phyloP scores from a whole-genome alignment of 176 grass and related monocot species.

The Ampelocalamus luodianensis region DNA sequence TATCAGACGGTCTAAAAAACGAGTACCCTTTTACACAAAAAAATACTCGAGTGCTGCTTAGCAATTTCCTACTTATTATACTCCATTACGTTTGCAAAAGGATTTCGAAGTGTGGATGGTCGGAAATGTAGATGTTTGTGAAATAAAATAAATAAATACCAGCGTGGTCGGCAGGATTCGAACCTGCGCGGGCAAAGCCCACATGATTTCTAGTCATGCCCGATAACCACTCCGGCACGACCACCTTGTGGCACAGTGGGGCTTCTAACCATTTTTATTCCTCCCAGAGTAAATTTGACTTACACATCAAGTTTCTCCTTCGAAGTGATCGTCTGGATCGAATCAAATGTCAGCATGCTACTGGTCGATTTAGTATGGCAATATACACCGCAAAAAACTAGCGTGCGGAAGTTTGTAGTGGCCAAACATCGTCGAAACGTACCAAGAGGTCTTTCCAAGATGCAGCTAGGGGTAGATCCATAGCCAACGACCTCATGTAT shows the following conservation, averaged over 20 bases:
- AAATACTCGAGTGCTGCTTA: too few species aligned
- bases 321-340: too few species aligned
- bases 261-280: too few species aligned
- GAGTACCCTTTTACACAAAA: too few species aligned
- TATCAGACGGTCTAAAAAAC: too few species aligned
- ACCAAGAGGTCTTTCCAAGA: background rate
- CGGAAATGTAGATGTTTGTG: background rate
- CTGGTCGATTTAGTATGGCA: background rate
- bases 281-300: too few species aligned
- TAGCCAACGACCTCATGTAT: too few species aligned
- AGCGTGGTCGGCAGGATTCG: slow-evolving; percentile 98
- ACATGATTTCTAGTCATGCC: slow-evolving; percentile 99
- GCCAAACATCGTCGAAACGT: background rate
- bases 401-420: background rate
- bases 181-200: slow-evolving; percentile 99
- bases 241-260: background rate
- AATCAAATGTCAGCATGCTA: too few species aligned
- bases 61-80: background rate
- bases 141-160: background rate
- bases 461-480: too few species aligned
- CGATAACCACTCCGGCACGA: slow-evolving; percentile 99
- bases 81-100: background rate
- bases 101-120: background rate
- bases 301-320: too few species aligned
- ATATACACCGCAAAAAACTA: too few species aligned